These are phyloP conservation scores for Silene noctiflora DNA, from an alignment of 179 eudicot genomes.

Conservation along the genomic window DNA sequence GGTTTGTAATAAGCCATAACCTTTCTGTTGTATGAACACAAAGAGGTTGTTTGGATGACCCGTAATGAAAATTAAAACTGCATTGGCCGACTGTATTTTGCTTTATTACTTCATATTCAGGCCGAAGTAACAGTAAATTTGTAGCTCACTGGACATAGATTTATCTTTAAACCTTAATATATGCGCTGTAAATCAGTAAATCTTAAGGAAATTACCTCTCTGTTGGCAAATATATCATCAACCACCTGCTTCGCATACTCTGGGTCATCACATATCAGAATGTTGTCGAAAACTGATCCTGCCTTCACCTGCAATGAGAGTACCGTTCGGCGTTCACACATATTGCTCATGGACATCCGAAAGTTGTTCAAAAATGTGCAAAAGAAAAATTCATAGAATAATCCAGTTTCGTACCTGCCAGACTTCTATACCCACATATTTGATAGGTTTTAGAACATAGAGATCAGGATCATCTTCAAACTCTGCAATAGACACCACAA, in stretches of 20 bases:
- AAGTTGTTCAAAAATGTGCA: not conserved
- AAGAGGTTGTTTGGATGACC: not conserved
- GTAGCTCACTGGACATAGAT: too few species aligned
- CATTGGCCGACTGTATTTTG: too few species aligned
- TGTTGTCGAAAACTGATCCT: slow-evolving; percentile 67
- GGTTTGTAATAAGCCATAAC: not conserved
- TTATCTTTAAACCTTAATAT: too few species aligned
- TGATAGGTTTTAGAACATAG: slow-evolving; percentile 60
- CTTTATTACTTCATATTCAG: too few species aligned
- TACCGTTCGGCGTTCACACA: not conserved
- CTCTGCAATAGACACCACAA: slow-evolving; percentile 35
- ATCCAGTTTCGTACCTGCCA: slow-evolving; percentile 55
- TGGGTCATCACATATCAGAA: slow-evolving; percentile 65
- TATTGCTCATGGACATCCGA: not conserved
- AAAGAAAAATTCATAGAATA: not conserved
- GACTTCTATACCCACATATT: slow-evolving; percentile 76
- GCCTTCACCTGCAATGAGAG: slow-evolving; percentile 58
- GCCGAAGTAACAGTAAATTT: too few species aligned
- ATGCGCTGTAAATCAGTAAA: not conserved
- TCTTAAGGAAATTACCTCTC: slow-evolving; percentile 38
- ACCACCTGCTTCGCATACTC: slow-evolving; percentile 68
- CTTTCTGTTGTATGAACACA: not conserved
- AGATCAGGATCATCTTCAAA: slow-evolving; percentile 84
- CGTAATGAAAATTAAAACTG: too few species aligned
- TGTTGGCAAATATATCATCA: slow-evolving; percentile 43